Conservation (phyloP, 257 asterid genomes). For the Scutellaria galericulata region DNA sequence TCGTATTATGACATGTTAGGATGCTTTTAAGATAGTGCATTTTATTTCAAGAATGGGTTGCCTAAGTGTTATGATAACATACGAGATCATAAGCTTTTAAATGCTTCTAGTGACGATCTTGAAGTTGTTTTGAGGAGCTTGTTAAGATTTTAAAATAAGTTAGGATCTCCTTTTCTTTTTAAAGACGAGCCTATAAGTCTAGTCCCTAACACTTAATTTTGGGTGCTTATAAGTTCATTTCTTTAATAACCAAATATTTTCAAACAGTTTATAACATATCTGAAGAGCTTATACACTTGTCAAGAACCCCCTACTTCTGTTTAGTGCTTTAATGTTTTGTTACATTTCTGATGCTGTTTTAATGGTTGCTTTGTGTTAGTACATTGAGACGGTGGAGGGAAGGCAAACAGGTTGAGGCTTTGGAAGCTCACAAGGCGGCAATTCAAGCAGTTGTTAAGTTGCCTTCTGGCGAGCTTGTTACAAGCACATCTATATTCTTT, state of each 20-base stretch:
- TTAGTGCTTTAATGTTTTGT: not conserved
- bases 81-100: not conserved
- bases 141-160: conserved; percentile 5
- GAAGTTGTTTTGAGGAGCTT: conserved; percentile 4
- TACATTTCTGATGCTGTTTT: conserved; percentile 31
- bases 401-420: conserved; percentile 72
- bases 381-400: conserved; percentile 91
- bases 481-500: conserved; percentile 55
- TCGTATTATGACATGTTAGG: no score
- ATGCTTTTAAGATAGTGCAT: no score
- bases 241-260: not conserved
- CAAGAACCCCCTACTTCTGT: no score
- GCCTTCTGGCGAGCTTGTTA: conserved; percentile 92
- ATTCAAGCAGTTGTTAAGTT: conserved; percentile 80
- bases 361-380: conserved; percentile 46
- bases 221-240: not conserved
- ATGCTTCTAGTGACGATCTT: not conserved
- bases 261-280: not conserved
- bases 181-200: not conserved
- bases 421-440: conserved; percentile 90
- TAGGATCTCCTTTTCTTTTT: not conserved
- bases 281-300: conserved; percentile 4
- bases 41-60: no score
- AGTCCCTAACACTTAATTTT: not conserved
- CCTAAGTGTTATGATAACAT: no score